Conservation (phyloP, 2,329 filamentous ascomycete genomes). For the Colletotrichum tropicale region DNA sequence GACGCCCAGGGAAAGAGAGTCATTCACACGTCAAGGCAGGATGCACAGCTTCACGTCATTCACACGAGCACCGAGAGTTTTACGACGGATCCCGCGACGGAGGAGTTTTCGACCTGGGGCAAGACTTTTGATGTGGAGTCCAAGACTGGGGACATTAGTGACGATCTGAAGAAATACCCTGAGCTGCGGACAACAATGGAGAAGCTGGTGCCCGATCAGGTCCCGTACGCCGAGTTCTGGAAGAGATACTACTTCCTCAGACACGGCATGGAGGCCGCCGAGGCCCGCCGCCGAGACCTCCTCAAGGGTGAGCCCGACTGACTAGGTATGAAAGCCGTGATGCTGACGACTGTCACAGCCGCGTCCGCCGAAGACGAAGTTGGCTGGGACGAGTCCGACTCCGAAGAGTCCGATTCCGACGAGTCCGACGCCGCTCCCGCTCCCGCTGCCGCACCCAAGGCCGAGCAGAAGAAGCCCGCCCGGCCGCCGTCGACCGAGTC, state of each 20-base stretch:
- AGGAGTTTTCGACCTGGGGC: slow-evolving; percentile 77
- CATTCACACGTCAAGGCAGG: slow-evolving; percentile 92
- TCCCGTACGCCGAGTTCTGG: slow-evolving; percentile 93
- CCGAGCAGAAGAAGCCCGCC: slow-evolving; percentile 25
- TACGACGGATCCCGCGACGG: slow-evolving; percentile 76
- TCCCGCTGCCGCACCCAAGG: slow-evolving; percentile 31
- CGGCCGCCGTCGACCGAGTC: slow-evolving; percentile 58
- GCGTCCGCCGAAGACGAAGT: slow-evolving; percentile 76
- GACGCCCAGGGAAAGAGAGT: slow-evolving; percentile 89
- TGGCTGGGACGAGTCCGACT: slow-evolving; percentile 64
- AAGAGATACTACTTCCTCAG: slow-evolving; percentile 93
- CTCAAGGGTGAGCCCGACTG: slow-evolving; percentile 73
- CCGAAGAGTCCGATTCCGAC: slow-evolving; percentile 34
- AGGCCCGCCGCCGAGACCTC: slow-evolving; percentile 85
- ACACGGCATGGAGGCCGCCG: slow-evolving; percentile 91
- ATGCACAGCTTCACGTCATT: slow-evolving; percentile 94
- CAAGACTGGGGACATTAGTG: slow-evolving; percentile 83
- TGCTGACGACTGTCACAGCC: slow-evolving; percentile 44
- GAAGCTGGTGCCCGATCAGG: slow-evolving; percentile 88
- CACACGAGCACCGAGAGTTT: slow-evolving; percentile 86
- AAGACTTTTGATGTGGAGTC: slow-evolving; percentile 78
- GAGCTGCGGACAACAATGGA: slow-evolving; percentile 92
- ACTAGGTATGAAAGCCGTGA: background rate
- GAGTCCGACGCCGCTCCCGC: slow-evolving; percentile 26
- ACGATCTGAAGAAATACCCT: slow-evolving; percentile 83